Evolutionary conservation across 2,329 filamentous ascomycete species (phyloP).

Genomic region (Colletotrichum sp.): DNA sequence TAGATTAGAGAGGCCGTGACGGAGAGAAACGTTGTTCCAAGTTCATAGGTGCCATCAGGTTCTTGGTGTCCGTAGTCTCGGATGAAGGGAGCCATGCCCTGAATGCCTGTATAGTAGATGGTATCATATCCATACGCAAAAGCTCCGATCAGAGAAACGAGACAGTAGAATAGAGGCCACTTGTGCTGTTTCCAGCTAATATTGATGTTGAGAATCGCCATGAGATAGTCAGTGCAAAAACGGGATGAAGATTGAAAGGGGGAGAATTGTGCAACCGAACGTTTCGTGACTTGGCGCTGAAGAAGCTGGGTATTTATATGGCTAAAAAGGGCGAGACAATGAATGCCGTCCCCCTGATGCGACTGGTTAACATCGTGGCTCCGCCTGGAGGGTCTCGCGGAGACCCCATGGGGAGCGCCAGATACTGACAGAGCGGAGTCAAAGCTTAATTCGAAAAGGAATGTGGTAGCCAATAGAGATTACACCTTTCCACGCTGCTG

Average conservation of each 20-base stretch:
- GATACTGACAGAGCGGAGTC: not conserved
- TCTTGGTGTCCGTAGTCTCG: not conserved
- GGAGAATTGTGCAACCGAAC: not conserved
- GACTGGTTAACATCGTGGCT: not conserved
- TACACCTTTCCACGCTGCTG: not conserved
- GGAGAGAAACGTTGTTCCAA: not conserved
- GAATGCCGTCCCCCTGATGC: not conserved
- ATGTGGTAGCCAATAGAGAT: not conserved
- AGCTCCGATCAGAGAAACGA: not conserved
- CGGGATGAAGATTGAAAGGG: not conserved
- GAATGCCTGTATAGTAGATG: not conserved
- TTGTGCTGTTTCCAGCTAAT: not conserved
- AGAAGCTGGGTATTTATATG: not conserved
- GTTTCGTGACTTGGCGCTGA: not conserved
- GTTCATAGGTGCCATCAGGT: not conserved
- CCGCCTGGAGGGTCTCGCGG: not conserved
- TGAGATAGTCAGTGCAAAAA: not conserved
- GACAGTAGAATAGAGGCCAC: not conserved
- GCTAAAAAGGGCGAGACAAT: not conserved
- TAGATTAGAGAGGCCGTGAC: conserved; percentile 44
- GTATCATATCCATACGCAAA: not conserved
- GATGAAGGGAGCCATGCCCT: not conserved
- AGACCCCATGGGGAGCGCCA: not conserved
- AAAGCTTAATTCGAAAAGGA: not conserved
- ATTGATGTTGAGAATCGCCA: not conserved